Conservation (phyloP, 768 basidiomycete species). For the Macrolepiota fuliginosa region DNA sequence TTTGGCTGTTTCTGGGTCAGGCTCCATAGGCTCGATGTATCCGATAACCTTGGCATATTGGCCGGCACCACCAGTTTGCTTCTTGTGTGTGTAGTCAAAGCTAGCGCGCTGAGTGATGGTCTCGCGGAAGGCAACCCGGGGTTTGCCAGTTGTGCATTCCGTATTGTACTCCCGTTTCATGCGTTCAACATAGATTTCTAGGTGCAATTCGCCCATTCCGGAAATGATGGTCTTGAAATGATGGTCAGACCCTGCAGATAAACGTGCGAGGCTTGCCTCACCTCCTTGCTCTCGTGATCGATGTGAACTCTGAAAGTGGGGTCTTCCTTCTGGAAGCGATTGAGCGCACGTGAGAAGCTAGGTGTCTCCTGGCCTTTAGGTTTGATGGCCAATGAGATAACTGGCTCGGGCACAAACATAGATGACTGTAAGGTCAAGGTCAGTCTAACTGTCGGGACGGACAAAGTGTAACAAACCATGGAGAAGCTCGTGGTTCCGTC, state of each 20-base stretch:
- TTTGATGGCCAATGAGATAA: conserved; percentile 93
- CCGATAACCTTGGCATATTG: conserved; percentile 95
- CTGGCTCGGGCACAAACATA: conserved; percentile 98
- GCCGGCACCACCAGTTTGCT: conserved; percentile 96
- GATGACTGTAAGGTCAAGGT: conserved; percentile 60
- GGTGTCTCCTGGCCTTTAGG: conserved; percentile 91
- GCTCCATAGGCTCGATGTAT: conserved; percentile 85
- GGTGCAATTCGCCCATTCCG: conserved; percentile 98
- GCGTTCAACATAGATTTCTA: conserved; percentile 98
- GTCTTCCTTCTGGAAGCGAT: conserved; percentile 98
- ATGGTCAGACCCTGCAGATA: background rate
- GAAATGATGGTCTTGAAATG: conserved; percentile 87
- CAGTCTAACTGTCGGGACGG: background rate
- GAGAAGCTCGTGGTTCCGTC: conserved; percentile 87
- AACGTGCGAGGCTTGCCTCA: conserved; percentile 23
- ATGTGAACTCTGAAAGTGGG: conserved; percentile 98
- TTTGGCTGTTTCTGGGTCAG: conserved; percentile 71
- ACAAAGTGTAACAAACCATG: conserved; percentile 60
- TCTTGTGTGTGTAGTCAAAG: conserved; percentile 95
- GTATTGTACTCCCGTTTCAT: conserved; percentile 98
- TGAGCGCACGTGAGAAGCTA: conserved; percentile 94
- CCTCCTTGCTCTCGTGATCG: conserved; percentile 93
- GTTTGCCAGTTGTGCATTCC: conserved; percentile 90
- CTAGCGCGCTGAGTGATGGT: conserved; percentile 81
- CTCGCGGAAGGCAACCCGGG: conserved; percentile 95